Base-by-base conservation (phyloP, 495 filamentous ascomycete genomes). In the Aspergillus saccharolyticus region DNA sequence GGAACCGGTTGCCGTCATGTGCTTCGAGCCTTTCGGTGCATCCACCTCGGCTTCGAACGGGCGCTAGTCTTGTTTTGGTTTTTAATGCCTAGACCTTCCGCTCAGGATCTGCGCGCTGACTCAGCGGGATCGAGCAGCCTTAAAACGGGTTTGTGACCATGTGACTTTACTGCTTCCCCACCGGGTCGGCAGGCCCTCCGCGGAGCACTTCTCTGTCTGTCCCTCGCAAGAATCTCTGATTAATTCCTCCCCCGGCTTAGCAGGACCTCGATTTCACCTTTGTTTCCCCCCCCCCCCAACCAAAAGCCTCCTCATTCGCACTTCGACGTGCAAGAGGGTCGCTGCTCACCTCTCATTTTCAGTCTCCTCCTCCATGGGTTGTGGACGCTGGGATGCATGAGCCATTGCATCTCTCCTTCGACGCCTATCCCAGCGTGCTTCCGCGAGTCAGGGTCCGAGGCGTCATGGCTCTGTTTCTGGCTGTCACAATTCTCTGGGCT, bases 401-500 rank as follows among this genome's bases (percentile, higher is more conserved):
- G 71, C 74, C 74, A 61, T 65, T 79, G 47, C 72, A 73, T 63
- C 61, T 75, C 56, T 66, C 75, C 44, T 77, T 78, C 63, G 75
- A 78, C 67, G 72, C 71, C 64, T 79, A 78, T 68, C 75, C 73
- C 58, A 72, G 66, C 61, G 73, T 74, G 61, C 67, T 78, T 44
- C 76, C 76, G 45, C 76, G 74, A 63, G 74, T 78, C 47, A 73
- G 75, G 70, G 76, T 77, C 39, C 69, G 74, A 74, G 75, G 75
- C 59, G 73, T 75, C 63, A 79, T 81, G 73, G 72, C 76, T 63
- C 69, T 80, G 56, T 75, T 80, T 55, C 71, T 80, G 45, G 76
- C 77, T 16, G 73, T 70, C 60, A 71, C 76, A 44, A 79, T 81
- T 54, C 63, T 78, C 47, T 77, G 74, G 71, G 78, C 79, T 28